Percentiles rank a stretch among this genome's conserved stretches.
Evolutionary conservation across 345 rosid genomes (phyloP).

Genomic region (Syzygium aqueum): DNA sequence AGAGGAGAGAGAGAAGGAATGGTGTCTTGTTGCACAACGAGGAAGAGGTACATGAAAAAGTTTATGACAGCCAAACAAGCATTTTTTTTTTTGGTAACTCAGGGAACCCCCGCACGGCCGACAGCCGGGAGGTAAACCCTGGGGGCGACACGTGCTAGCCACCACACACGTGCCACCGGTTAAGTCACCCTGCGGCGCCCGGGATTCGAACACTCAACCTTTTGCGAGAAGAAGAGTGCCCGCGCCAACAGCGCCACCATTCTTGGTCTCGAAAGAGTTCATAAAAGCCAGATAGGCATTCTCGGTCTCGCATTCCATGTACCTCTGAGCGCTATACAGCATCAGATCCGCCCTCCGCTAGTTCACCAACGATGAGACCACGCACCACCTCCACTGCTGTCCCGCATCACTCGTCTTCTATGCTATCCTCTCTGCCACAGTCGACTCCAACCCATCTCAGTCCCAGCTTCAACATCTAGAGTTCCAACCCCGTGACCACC

Average conservation of each 20-base stretch:
- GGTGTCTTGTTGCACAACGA: neutral
- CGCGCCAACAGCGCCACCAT: too few relatives aligned
- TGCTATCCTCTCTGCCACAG: neutral
- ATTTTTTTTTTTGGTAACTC: too few relatives aligned
- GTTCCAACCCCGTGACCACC: neutral
- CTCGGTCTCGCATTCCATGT: neutral
- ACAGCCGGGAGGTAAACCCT: too few relatives aligned
- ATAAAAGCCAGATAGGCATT: neutral
- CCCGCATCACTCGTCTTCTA: neutral
- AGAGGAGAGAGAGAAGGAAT: neutral
- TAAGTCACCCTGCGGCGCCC: too few relatives aligned
- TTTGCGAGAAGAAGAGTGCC: too few relatives aligned
- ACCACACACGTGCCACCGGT: too few relatives aligned
- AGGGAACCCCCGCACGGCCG: too few relatives aligned
- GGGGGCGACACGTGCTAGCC: too few relatives aligned
- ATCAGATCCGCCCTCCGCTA: too few relatives aligned
- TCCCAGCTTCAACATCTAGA: neutral
- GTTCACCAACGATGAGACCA: neutral
- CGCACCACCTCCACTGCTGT: neutral
- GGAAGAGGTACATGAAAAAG: neutral
- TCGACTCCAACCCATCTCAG: neutral
- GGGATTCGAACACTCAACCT: too few relatives aligned
- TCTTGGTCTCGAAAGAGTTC: neutral
- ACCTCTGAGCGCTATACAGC: neutral
- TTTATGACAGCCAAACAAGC: neutral